Base-by-base conservation (phyloP, 495 filamentous ascomycete genomes). In the Penicillium daleae region DNA sequence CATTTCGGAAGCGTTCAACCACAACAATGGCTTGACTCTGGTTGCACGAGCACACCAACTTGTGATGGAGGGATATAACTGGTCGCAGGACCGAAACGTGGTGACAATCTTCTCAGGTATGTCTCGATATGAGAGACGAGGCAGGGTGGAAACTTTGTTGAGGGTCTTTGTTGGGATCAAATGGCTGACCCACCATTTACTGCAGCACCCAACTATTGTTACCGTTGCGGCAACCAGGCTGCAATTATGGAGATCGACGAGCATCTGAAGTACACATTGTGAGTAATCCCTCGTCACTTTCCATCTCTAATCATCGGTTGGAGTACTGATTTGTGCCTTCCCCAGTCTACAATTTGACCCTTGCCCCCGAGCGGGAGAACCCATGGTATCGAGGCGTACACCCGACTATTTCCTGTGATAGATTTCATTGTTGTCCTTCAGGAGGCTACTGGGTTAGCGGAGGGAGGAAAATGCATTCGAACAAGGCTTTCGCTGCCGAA, bases 171-270 rank as follows among this genome's bases (percentile, higher is more conserved):
- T 50, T 50, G 46, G 46, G 46, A 50, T 50, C 46, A 21, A 12
- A 50, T 50, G 24, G 21, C 46, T 50, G n/a, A 50, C 19, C 24
- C 44, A 24, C 33, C 4, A 8, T 44, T n/a, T 33, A 53, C 48
- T 60, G 7, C 67, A 96, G 93, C 93, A 37, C 93, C 93, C 32
- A 97, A 97, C 78, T 97, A 97, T 78, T 97, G 93, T 81, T 97
- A 96, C 82, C 86, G 95, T 73, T 99, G 95, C 76, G 95, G 95
- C 70, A 99, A 99, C 79, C 95, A 99, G 79, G 95, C 95, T 54
- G 95, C 95, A 10, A 99, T 99, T 76, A 99, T 99, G 95, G 95
- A 99, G 78, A 99, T 99, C 77, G 95, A 99, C 64, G 95, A 99
- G 79, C 93, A 99, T 78, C 80, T 99, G 77, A 98, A 99, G 83